Conservation (phyloP, 164 flowering plant genomes). For the Sedum album region DNA sequence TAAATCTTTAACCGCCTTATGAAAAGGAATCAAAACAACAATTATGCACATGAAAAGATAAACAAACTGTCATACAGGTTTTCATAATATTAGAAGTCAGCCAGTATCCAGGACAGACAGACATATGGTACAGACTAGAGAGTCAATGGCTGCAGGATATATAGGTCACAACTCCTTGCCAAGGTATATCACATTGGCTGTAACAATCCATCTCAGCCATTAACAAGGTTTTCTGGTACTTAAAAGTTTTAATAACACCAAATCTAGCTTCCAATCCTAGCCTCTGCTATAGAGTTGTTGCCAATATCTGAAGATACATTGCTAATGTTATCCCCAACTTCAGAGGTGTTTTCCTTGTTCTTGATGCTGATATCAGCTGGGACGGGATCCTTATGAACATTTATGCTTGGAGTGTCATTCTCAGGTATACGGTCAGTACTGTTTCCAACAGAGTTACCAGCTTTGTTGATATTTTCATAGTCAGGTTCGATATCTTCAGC, state of each 20-base stretch:
- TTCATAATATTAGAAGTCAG: no score
- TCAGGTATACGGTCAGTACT: background rate
- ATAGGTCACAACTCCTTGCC: no score
- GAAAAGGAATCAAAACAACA: no score
- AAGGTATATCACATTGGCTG: background rate
- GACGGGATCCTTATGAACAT: background rate
- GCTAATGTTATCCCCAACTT: background rate
- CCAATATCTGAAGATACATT: background rate
- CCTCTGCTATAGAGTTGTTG: background rate
- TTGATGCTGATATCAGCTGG: background rate
- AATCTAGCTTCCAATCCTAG: background rate
- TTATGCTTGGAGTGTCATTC: background rate
- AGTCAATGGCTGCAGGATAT: no score
- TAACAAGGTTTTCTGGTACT: background rate
- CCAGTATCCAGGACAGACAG: no score
- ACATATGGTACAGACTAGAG: no score
- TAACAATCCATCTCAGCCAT: background rate
- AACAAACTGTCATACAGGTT: no score
- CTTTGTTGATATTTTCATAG: background rate
- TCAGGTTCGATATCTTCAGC: background rate
- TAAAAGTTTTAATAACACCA: background rate
- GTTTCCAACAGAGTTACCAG: background rate
- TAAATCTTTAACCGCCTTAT: no score
- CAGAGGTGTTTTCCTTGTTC: background rate
- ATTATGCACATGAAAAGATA: no score